Evolutionary conservation across 306 rosid species (phyloP).

Genomic region (Sesbania bispinosa): DNA sequence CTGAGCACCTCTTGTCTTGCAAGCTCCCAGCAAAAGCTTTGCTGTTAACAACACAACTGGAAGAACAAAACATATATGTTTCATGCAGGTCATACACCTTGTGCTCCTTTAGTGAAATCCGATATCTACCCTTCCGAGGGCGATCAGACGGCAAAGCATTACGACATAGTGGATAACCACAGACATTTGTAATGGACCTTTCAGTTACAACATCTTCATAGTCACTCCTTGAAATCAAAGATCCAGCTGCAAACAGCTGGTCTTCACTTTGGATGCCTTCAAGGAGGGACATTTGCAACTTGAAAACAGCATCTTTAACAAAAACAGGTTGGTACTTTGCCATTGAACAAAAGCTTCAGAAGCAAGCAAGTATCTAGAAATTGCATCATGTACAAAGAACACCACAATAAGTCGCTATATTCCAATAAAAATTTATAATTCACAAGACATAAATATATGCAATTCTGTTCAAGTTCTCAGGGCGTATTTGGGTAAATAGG

Average conservation of each 20-base stretch:
- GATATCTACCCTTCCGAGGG: constrained; percentile 62
- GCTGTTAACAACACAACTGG: constrained; percentile 62
- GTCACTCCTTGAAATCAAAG: constrained; percentile 72
- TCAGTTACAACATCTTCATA: constrained; percentile 83
- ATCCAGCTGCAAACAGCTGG: constrained; percentile 76
- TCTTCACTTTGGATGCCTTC: constrained; percentile 61
- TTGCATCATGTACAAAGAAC: neutral
- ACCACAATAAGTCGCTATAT: neutral
- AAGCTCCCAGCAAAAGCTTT: constrained; percentile 58
- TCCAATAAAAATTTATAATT: neutral
- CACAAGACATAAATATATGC: neutral
- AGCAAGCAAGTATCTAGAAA: constrained; percentile 26
- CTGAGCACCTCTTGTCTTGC: constrained; percentile 58
- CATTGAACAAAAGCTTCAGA: constrained; percentile 36
- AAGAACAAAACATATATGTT: constrained; percentile 76
- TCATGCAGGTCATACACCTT: constrained; percentile 77
- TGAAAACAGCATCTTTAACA: constrained; percentile 57
- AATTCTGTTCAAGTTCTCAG: neutral
- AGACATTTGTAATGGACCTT: constrained; percentile 56
- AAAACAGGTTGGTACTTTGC: constrained; percentile 35
- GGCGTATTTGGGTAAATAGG: no score
- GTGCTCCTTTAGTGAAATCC: constrained; percentile 78
- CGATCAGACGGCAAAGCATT: constrained; percentile 53
- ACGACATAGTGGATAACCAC: constrained; percentile 62
- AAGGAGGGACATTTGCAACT: constrained; percentile 66